phyloP scores from a whole-genome alignment of 441 rosid species.

The Pelargonium cotyledonis region DNA sequence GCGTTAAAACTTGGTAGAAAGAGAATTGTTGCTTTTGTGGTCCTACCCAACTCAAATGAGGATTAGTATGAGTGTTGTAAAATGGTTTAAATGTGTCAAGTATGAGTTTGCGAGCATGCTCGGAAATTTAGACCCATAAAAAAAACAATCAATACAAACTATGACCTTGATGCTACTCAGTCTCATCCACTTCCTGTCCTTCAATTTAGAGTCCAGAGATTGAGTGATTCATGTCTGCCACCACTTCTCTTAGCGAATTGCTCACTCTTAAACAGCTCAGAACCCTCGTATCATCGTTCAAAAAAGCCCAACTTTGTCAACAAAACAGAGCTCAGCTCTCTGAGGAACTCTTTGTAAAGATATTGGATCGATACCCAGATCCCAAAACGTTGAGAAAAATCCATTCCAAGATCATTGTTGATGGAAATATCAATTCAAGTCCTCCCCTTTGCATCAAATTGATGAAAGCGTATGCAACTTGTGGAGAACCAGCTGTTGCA shows the following conservation, averaged over 20 bases:
- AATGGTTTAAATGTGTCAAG: no score
- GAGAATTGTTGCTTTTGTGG: no score
- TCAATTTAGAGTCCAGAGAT: no score
- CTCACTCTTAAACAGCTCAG: slow-evolving; percentile 15
- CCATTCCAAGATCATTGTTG: slow-evolving; percentile 32
- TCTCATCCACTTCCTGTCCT: no score
- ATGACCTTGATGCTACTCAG: no score
- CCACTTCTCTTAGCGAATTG: no score
- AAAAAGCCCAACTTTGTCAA: slow-evolving; percentile 10
- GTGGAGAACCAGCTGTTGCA: slow-evolving; percentile 27
- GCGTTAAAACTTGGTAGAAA: no score
- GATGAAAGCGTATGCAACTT: slow-evolving; percentile 39
- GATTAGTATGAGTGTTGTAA: no score
- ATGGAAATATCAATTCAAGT: slow-evolving; percentile 22
- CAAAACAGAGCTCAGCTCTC: slow-evolving; percentile 9
- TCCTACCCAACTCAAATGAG: no score
- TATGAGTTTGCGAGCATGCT: no score
- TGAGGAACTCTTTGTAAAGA: slow-evolving; percentile 25
- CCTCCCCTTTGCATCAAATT: slow-evolving; percentile 44
- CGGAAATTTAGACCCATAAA: no score
- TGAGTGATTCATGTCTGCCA: neutral
- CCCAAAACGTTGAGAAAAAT: slow-evolving; percentile 33
- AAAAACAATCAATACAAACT: no score
- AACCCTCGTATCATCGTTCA: slow-evolving; percentile 18
- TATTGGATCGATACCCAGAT: slow-evolving; percentile 44